Conservation (phyloP, 768 basidiomycete species). For the Suillus lakei region DNA sequence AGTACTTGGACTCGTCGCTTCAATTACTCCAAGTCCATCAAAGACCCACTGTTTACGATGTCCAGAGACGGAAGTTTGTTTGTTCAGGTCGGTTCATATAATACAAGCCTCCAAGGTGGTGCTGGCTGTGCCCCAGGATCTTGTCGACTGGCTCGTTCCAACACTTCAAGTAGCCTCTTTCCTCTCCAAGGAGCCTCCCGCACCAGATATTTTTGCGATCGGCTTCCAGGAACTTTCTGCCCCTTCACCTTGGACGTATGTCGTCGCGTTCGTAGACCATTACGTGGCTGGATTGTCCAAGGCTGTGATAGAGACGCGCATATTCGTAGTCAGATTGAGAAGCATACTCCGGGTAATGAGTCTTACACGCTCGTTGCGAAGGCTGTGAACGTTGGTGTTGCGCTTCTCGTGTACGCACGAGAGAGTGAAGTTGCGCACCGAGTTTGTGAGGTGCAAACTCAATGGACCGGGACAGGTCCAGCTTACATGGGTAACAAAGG, state of each 20-base stretch:
- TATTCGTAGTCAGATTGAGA: conserved; percentile 76
- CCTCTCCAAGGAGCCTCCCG: conserved; percentile 61
- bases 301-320: conserved; percentile 69
- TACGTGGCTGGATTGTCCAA: conserved; percentile 76
- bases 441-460: conserved; percentile 68
- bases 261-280: conserved; percentile 24
- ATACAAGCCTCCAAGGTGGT: conserved; percentile 86
- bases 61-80: conserved; percentile 43
- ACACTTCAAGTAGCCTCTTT: conserved; percentile 78
- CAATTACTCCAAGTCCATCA: conserved; percentile 14
- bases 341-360: conserved; percentile 72
- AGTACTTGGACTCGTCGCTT: not conserved
- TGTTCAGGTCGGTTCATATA: conserved; percentile 88
- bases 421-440: conserved; percentile 67
- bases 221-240: conserved; percentile 94
- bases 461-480: conserved; percentile 77
- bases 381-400: conserved; percentile 85
- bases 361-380: conserved; percentile 79
- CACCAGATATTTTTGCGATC: conserved; percentile 88
- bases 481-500: conserved; percentile 94
- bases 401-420: conserved; percentile 83
- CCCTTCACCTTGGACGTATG: conserved; percentile 85
- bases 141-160: conserved; percentile 91
- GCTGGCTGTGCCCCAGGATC: conserved; percentile 77
- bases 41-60: conserved; percentile 6